These are phyloP conservation scores for Chiua sp. DNA, from an alignment of 1,284 basidiomycete species.

Conservation along the genomic window DNA sequence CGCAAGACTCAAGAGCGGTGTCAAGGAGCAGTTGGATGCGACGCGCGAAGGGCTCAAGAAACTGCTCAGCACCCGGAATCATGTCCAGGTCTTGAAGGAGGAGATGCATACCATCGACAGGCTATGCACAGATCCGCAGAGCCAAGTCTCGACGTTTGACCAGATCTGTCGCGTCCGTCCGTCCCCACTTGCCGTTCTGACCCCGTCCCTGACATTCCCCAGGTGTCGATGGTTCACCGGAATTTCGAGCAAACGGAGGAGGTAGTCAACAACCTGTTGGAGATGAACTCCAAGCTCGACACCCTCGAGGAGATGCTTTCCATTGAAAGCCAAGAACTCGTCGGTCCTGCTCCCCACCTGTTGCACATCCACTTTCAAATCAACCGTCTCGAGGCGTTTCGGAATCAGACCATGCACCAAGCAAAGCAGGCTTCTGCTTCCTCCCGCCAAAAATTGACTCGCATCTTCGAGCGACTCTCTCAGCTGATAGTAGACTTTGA, in stretches of 20 bases:
- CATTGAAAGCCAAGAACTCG: constrained; percentile 72
- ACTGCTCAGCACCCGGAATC: constrained; percentile 81
- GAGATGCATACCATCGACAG: constrained; percentile 91
- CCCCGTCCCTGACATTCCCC: constrained; percentile 7
- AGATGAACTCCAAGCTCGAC: constrained; percentile 76
- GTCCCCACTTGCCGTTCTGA: not conserved
- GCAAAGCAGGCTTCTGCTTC: constrained; percentile 84
- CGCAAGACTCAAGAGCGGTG: constrained; percentile 89
- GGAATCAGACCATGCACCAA: constrained; percentile 92
- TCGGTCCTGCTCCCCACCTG: constrained; percentile 87
- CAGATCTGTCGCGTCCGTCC: constrained; percentile 86
- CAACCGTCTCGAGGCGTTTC: constrained; percentile 89
- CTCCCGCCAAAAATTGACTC: constrained; percentile 70
- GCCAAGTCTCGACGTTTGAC: constrained; percentile 82
- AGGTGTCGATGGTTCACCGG: constrained; percentile 96
- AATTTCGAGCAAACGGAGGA: constrained; percentile 96
- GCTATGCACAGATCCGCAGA: constrained; percentile 75
- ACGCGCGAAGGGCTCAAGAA: constrained; percentile 91
- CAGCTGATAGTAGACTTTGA: constrained; percentile 87
- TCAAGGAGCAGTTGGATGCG: constrained; percentile 93
- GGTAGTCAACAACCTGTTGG: constrained; percentile 91
- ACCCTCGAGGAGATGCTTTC: constrained; percentile 81
- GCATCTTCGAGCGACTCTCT: constrained; percentile 91
- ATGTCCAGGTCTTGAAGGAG: constrained; percentile 84
- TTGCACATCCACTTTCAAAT: constrained; percentile 92